A percentile compares a stretch with the other conserved stretches of the same genome.
Evolutionary conservation across 2,329 filamentous ascomycete species (phyloP).

Genomic region (Pestalotiopsis sp.): DNA sequence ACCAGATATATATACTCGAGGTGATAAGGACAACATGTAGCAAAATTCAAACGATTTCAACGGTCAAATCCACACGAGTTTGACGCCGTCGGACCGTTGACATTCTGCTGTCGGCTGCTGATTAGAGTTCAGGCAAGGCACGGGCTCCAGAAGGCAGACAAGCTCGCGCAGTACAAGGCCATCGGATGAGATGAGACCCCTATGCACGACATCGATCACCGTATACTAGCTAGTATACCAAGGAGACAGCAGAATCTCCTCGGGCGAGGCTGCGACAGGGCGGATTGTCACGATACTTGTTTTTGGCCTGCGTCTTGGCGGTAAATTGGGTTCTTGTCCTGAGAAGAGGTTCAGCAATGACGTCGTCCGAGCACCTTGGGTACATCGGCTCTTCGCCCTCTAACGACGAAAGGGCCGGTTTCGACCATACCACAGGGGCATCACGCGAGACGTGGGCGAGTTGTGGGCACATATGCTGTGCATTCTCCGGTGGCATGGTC

Average conservation of each 20-base stretch:
- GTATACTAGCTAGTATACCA: background rate
- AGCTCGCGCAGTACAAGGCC: background rate
- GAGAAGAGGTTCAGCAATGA: background rate
- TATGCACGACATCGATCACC: background rate
- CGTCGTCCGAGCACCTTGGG: background rate
- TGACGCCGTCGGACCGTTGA: background rate
- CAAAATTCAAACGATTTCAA: background rate
- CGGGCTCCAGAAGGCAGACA: background rate
- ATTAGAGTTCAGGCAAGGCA: background rate
- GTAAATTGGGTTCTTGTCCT: background rate
- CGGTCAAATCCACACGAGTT: background rate
- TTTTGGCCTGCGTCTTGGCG: background rate
- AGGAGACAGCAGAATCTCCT: background rate
- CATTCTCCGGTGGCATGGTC: background rate
- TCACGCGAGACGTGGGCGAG: background rate
- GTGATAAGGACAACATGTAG: background rate
- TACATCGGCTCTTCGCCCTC: background rate
- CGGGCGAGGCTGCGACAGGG: background rate
- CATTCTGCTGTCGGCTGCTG: background rate
- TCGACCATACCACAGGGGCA: background rate
- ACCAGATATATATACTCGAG: background rate
- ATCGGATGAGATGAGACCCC: background rate
- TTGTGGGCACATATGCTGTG: background rate
- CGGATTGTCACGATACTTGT: background rate
- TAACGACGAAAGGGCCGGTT: background rate